Conservation (phyloP, 148 eudicot genomes). For the Silene conica region DNA sequence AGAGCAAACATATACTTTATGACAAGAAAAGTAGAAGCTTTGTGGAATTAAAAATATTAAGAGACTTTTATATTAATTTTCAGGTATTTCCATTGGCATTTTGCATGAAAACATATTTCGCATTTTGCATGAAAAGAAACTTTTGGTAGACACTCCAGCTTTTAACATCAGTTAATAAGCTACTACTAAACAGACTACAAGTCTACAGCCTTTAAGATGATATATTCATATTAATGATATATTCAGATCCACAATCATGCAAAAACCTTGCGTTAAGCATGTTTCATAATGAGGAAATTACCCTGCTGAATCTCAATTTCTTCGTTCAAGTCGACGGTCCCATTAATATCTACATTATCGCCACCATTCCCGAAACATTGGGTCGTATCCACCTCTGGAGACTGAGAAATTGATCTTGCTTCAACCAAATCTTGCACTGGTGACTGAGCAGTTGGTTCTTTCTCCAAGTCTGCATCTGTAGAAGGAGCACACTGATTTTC, state of each 20-base stretch:
- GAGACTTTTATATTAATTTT: no score
- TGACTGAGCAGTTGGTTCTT: not conserved
- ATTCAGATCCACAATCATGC: not conserved
- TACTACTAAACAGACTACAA: not conserved
- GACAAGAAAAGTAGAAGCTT: no score
- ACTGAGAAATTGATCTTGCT: constrained; percentile 8
- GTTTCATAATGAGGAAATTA: not conserved
- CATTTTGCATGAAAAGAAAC: not conserved
- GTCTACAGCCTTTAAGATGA: not conserved
- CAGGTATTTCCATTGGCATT: no score
- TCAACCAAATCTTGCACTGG: constrained; percentile 10
- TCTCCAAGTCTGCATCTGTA: not conserved
- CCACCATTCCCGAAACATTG: constrained; percentile 6
- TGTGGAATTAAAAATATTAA: no score
- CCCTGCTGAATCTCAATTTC: constrained; percentile 14
- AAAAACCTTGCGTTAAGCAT: not conserved
- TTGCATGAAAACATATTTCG: not conserved
- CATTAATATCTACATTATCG: not conserved
- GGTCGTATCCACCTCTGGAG: constrained; percentile 3
- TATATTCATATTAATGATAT: not conserved
- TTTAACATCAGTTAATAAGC: not conserved
- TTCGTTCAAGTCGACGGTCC: not conserved
- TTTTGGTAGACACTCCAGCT: not conserved
- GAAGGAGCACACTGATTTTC: constrained; percentile 4
- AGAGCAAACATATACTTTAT: no score